These are phyloP conservation scores for Guillardia theta DNA, from an alignment of 78 protist genomes.

Conservation along the genomic window DNA sequence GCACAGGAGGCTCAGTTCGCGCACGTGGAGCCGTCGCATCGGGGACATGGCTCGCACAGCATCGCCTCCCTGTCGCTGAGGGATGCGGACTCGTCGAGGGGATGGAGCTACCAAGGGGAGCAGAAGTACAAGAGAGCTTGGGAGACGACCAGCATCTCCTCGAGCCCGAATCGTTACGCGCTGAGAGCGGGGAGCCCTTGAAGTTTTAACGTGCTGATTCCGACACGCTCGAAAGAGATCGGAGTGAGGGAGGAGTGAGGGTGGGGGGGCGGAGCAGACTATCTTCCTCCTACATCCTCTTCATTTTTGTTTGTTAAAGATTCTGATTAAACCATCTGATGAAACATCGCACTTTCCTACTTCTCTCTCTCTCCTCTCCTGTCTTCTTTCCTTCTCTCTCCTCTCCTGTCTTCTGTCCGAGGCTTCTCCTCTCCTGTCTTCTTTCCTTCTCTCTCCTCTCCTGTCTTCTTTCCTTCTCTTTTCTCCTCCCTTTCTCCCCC, in stretches of 20 bases:
- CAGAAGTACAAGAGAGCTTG: not conserved
- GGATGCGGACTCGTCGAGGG: too few species aligned
- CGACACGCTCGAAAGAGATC: not conserved
- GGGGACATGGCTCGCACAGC: too few species aligned
- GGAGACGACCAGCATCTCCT: not conserved
- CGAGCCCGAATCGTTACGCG: not conserved
- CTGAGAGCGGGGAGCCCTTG: not conserved
- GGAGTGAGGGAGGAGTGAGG: not conserved
- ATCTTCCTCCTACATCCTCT: too few species aligned
- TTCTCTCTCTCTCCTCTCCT: not conserved
- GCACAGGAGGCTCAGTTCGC: constrained; percentile 15
- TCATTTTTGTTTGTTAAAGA: not conserved
- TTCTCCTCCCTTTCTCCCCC: too few species aligned
- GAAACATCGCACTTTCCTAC: not conserved
- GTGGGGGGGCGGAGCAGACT: too few species aligned
- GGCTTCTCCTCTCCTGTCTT: not conserved
- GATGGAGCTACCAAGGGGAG: too few species aligned
- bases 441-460: not conserved
- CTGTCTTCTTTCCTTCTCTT: not conserved
- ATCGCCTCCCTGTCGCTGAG: too few species aligned
- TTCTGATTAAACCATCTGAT: not conserved
- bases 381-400: not conserved
- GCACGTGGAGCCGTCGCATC: not conserved
- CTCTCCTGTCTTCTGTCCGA: not conserved
- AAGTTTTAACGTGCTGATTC: not conserved